These are phyloP conservation scores for Amphibolis antarctica DNA, from an alignment of 106 monocot species.

Conservation along the genomic window DNA sequence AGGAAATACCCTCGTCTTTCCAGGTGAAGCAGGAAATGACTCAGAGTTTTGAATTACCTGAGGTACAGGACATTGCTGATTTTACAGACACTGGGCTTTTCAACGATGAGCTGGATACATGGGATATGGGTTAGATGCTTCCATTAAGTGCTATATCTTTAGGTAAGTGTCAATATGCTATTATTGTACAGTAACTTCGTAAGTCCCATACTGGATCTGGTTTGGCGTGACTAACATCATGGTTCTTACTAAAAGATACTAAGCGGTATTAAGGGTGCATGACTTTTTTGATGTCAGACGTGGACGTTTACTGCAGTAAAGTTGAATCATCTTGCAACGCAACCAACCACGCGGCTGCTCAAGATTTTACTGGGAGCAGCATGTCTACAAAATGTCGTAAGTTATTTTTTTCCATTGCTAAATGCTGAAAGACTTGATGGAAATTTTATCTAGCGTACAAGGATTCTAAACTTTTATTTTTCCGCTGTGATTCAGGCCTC, in stretches of 20 bases:
- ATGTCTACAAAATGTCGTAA: neutral
- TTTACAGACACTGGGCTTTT: conserved; percentile 1
- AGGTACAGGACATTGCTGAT: conserved; percentile 23
- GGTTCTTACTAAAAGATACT: too few relatives aligned
- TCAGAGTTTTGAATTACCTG: conserved; percentile 13
- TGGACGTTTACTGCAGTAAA: neutral
- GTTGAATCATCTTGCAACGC: neutral
- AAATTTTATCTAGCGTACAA: too few relatives aligned
- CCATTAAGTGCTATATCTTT: neutral
- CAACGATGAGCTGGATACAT: neutral
- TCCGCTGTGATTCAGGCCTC: neutral
- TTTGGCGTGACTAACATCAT: neutral
- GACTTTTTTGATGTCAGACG: neutral
- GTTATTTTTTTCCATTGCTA: too few relatives aligned
- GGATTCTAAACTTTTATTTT: neutral
- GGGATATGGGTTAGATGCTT: neutral
- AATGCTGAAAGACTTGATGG: too few relatives aligned
- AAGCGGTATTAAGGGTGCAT: conserved; percentile 1
- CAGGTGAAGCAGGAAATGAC: conserved; percentile 1
- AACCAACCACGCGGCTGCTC: neutral
- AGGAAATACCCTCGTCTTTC: conserved; percentile 2
- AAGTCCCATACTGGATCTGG: neutral
- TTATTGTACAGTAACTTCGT: conserved; percentile 6
- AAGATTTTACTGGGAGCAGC: neutral
- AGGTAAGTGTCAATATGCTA: neutral